Conservation (phyloP, 371 early-diverging fungal species). For the Funneliformis caledonium region DNA sequence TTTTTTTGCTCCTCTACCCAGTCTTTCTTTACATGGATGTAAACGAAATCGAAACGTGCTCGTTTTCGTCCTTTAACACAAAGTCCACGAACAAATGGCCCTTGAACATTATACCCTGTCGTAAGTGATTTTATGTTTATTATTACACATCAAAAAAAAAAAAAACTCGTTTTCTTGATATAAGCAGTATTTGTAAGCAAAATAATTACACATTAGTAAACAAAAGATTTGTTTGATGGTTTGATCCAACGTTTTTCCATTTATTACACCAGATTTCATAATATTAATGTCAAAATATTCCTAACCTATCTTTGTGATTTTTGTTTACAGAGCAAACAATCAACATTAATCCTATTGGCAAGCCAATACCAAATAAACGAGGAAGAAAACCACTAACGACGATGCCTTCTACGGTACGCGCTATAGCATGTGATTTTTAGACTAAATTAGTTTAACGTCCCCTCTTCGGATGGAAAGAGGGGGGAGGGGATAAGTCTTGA, state of each 20-base stretch:
- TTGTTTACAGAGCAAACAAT: slow-evolving; percentile 4
- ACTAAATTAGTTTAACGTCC: too few relatives aligned
- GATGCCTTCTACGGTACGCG: slow-evolving; percentile 16
- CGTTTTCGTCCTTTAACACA: background rate
- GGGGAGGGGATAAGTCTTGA: too few relatives aligned
- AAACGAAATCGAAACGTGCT: too few relatives aligned
- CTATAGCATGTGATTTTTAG: background rate
- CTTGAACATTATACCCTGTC: background rate
- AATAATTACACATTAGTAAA: too few relatives aligned
- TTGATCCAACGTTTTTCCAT: too few relatives aligned
- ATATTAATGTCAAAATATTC: background rate
- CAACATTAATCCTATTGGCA: background rate
- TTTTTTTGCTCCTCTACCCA: too few relatives aligned
- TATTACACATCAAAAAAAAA: background rate
- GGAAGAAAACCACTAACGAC: slow-evolving; percentile 32
- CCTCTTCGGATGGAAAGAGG: too few relatives aligned
- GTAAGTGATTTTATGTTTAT: background rate
- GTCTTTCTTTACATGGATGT: too few relatives aligned
- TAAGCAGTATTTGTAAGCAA: too few relatives aligned
- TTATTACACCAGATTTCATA: background rate
- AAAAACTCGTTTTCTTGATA: background rate
- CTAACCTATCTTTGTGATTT: background rate
- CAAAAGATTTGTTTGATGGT: too few relatives aligned
- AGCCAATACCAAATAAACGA: slow-evolving; percentile 32
- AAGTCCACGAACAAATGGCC: background rate